Base-by-base conservation (phyloP, 2,329 filamentous ascomycete genomes). In the Neurospora crassa region DNA sequence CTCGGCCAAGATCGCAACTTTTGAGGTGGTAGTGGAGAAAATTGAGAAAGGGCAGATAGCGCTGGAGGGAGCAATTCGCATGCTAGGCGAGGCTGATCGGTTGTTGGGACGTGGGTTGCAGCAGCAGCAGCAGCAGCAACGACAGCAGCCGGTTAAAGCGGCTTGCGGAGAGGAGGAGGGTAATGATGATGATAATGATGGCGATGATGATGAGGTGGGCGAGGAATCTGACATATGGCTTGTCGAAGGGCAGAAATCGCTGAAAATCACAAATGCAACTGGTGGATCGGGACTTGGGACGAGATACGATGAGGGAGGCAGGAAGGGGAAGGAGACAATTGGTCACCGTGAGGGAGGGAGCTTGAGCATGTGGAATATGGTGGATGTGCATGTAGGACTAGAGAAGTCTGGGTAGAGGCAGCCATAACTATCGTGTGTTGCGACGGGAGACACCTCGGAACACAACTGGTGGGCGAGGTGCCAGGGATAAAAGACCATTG, bases 31-130 rank as follows among this genome's bases (percentile, higher is more conserved):
- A 12, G 85, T 86, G 10, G 88, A 89, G 76, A 87, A 84, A 73
- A 83, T 90, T 2, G 88, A 91, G 69, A 81, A 84, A 69, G 88
- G 88, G 0, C 85, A 89, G 74, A 76, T 85, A 14, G 86, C 86
- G 2, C 79, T 90, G 24, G 86, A 88, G 70, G 82, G 82, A 20
- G 85, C 86, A 14, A 84, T 85, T 76, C 79, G 82, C 68, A 80
- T 80, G 1, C 75, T 91, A 3, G 79, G 80, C n/a, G 82, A 87
- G 67, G 82, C 88, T 12, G 81, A 86, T 69, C 77, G 79, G 47
- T 79, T 90, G 7, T 76, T 89, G 10, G 84, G 85, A 0, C 77
- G 78, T 12, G 75, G 74, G 5, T 53, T 74, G 2, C 74, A 76
- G 37, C 37, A 14, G 40, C 10, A 10, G 53, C 37, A 40, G 14